Conservation (phyloP, 805 yeast species). For the Lipomyces starkeyi region DNA sequence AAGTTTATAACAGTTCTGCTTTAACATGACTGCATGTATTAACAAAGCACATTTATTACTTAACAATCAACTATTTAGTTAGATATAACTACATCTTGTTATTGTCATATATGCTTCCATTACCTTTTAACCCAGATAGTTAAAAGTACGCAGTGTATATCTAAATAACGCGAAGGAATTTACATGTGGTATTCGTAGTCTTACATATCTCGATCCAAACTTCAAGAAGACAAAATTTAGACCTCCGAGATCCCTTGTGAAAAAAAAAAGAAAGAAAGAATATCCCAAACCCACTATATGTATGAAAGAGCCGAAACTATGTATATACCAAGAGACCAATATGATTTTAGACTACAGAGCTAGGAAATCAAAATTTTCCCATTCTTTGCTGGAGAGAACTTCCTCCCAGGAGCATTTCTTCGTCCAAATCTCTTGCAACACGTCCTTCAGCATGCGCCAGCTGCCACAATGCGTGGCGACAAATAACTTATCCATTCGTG, state of each 20-base stretch:
- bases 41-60: not conserved
- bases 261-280: constrained; percentile 3
- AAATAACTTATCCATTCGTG: constrained; percentile 21
- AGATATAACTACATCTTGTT: not conserved
- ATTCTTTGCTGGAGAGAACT: constrained; percentile 24
- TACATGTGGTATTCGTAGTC: no score
- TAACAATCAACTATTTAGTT: not conserved
- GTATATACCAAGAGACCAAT: not conserved
- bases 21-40: no score
- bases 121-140: not conserved
- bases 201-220: no score
- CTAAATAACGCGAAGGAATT: no score
- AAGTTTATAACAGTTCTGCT: no score
- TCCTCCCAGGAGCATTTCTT: constrained; percentile 31
- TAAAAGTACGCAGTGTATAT: not conserved
- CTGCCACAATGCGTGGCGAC: constrained; percentile 23
- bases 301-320: not conserved
- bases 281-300: not conserved
- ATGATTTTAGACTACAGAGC: constrained; percentile 17
- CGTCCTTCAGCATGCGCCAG: constrained; percentile 22
- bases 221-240: not conserved
- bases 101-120: not conserved
- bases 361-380: constrained; percentile 31
- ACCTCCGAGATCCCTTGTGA: not conserved
- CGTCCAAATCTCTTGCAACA: constrained; percentile 27